Evolutionary conservation across 2,329 filamentous ascomycete species (phyloP), one percentile per base, ranked within the genome.

Genomic region (Exophiala mesophila): DNA sequence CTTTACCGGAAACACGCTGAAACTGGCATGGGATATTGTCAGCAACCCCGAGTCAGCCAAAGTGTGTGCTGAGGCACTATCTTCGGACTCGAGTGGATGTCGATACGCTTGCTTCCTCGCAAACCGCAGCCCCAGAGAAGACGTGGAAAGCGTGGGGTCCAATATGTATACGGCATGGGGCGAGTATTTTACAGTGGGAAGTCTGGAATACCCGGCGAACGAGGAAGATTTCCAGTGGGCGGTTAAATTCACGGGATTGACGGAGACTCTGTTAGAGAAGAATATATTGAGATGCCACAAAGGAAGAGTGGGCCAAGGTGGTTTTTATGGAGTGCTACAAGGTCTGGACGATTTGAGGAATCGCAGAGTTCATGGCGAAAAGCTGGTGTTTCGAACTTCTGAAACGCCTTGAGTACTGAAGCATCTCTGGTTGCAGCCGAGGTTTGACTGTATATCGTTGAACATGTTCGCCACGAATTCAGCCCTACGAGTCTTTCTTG

Each of bases 351-450:
- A 63, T 34, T 49, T 74, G 52, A 68, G 60, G 57, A 55, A 64
- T 18, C 63, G 62, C 2, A 70, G 66, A 50, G 65, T 74, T 23
- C 69, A 64, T 45, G 69, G 66, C 4, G 53, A 59, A 49, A 74
- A 74, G 59, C 47, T 74, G 48, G 69, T 74, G 9, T 73, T 72
- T 55, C 59, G 57, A 21, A 56, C 69, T 40, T 17, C 8, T 6
- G 47, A 53, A 26, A 48, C 44, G n/a, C 24, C 24, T 8, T 28
- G 29, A 31, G 17, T 12, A 31, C n/a, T 5, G 29, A 31, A 16
- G 29, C 13, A 16, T 5, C 29, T 7, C n/a, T n/a, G n/a, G n/a
- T n/a, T n/a, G n/a, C n/a, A n/a, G n/a, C n/a, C n/a, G n/a, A n/a
- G n/a, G n/a, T n/a, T n/a, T n/a, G n/a, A n/a, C n/a, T n/a, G n/a